Conservation (phyloP, 2,329 filamentous ascomycete species). For the Aureobasidium sp. region DNA sequence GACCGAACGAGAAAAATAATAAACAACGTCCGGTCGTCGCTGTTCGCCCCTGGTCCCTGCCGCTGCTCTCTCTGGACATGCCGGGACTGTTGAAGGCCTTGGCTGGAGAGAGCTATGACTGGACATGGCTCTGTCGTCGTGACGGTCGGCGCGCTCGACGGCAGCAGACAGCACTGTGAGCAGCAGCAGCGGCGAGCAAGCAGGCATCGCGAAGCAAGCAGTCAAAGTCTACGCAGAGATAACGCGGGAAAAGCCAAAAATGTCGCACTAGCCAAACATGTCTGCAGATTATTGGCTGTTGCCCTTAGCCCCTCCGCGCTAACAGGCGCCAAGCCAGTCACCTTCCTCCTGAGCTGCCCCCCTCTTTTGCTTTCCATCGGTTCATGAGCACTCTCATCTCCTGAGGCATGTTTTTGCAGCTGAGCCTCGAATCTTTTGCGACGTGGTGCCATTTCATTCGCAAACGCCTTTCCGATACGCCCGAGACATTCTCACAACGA, state of each 20-base stretch:
- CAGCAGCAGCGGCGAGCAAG: not conserved
- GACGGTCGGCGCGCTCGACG: not conserved
- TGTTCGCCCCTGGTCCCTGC: not conserved
- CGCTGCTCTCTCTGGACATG: not conserved
- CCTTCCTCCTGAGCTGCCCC: not conserved
- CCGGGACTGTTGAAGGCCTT: conserved; percentile 4
- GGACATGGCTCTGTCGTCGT: not conserved
- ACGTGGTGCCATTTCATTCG: conserved; percentile 2
- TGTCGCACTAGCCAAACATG: conserved; percentile 4
- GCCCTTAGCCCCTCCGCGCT: not conserved
- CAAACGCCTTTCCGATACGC: not conserved
- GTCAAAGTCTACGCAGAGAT: conserved; percentile 12
- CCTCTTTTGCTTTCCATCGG: not conserved
- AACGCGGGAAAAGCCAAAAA: conserved; percentile 4
- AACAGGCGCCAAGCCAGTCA: conserved; percentile 5
- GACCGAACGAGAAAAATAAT: not conserved
- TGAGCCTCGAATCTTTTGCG: not conserved
- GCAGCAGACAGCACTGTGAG: conserved; percentile 1
- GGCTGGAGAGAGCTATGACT: not conserved
- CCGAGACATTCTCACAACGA: not conserved
- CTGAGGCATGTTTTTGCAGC: conserved; percentile 5
- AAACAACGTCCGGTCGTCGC: not conserved
- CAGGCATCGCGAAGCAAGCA: conserved; percentile 1
- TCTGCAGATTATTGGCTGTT: conserved; percentile 6
- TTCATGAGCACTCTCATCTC: not conserved